Conservation (phyloP, 805 yeast genomes). For the Spathaspora gorwiae region DNA sequence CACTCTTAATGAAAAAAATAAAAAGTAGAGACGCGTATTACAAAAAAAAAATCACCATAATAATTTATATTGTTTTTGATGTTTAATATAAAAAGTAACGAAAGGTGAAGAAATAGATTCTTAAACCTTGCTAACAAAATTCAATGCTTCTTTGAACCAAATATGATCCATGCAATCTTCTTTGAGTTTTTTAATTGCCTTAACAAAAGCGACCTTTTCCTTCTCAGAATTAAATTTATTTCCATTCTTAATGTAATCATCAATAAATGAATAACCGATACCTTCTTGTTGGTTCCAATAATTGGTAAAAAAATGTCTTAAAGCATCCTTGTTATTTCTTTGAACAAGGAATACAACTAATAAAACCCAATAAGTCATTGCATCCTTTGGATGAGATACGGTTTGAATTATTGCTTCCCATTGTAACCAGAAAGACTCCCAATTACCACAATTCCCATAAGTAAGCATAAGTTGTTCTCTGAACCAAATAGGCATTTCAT, state of each 20-base stretch:
- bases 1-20: no score
- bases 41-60: no score
- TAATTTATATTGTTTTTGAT: not conserved
- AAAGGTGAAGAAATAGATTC: not conserved
- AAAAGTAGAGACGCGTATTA: not conserved
- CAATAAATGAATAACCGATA: constrained; percentile 21
- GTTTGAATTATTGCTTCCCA: constrained; percentile 26
- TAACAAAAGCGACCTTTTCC: constrained; percentile 19
- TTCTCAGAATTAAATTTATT: constrained; percentile 14
- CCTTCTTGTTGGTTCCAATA: constrained; percentile 24
- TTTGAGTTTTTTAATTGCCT: constrained; percentile 10
- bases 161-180: not conserved
- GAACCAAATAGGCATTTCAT: constrained; percentile 14
- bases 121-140: constrained; percentile 8
- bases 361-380: constrained; percentile 25
- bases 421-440: constrained; percentile 35
- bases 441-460: constrained; percentile 35
- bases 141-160: constrained; percentile 6
- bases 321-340: constrained; percentile 21
- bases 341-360: constrained; percentile 29
- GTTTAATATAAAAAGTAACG: not conserved
- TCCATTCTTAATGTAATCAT: constrained; percentile 14
- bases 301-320: constrained; percentile 22
- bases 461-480: constrained; percentile 31
- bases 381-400: constrained; percentile 2